Percentiles rank a stretch among this genome's conserved stretches.
Conservation (phyloP, 2,329 filamentous ascomycete species). For the Pezicula neosporulosa region DNA sequence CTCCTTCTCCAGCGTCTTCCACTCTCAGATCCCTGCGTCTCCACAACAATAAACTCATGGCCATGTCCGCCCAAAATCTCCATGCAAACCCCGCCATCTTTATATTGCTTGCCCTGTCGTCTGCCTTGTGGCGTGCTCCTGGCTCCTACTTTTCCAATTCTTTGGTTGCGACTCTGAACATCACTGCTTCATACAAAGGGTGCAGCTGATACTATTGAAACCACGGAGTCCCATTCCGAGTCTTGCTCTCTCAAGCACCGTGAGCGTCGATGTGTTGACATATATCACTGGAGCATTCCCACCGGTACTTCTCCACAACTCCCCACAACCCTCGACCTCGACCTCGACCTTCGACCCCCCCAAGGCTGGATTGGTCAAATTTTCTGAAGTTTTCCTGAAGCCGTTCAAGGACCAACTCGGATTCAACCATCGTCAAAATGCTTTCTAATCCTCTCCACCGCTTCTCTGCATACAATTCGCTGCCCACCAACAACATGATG, state of each 20-base stretch:
- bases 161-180: constrained; percentile 12
- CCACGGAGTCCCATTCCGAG: constrained; percentile 10
- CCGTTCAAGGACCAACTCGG: not conserved
- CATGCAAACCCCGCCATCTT: constrained; percentile 28
- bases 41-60: constrained; percentile 21
- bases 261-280: constrained; percentile 21
- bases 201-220: constrained; percentile 21
- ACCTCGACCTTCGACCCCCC: too few relatives aligned
- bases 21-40: constrained; percentile 15
- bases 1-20: not conserved
- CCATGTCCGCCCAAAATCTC: constrained; percentile 18
- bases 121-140: constrained; percentile 17
- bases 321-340: constrained; percentile 9
- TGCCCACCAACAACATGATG: constrained; percentile 52
- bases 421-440: constrained; percentile 40
- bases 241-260: constrained; percentile 3
- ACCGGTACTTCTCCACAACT: constrained; percentile 18
- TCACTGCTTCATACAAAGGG: constrained; percentile 18
- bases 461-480: constrained; percentile 56
- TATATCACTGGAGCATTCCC: constrained; percentile 6
- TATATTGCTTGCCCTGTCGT: constrained; percentile 21
- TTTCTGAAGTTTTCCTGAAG: not conserved
- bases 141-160: constrained; percentile 1
- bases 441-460: constrained; percentile 62
- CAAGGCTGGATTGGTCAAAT: not conserved